phyloP scores from a whole-genome alignment of 2,329 filamentous ascomycete species.

The Lecanicillium sp. region DNA sequence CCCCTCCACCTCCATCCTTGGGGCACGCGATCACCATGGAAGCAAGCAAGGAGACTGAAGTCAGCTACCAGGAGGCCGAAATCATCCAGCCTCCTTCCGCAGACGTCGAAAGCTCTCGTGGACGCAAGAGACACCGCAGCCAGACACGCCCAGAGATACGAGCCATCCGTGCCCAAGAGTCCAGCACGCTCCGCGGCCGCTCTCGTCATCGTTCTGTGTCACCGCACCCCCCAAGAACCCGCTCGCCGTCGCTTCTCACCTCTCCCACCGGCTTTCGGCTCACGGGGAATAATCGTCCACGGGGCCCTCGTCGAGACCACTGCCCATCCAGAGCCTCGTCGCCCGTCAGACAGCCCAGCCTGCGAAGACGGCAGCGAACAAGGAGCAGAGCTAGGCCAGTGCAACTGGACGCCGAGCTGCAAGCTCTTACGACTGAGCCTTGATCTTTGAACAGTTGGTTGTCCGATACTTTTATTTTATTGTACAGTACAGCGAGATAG shows the following conservation, averaged over 20 bases:
- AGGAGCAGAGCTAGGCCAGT: constrained; percentile 29
- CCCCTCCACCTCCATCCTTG: too few relatives aligned
- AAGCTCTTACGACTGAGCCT: too few relatives aligned
- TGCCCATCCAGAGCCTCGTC: constrained; percentile 31
- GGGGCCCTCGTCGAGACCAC: constrained; percentile 34
- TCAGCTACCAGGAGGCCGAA: constrained; percentile 3
- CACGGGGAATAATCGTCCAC: constrained; percentile 28
- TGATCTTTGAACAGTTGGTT: too few relatives aligned
- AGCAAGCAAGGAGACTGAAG: constrained; percentile 2
- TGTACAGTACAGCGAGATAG: too few relatives aligned
- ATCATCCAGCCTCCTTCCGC: not conserved
- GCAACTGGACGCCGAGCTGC: constrained; percentile 3
- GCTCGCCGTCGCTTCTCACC: constrained; percentile 25
- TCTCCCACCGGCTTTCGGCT: constrained; percentile 34
- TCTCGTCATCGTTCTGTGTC: constrained; percentile 31
- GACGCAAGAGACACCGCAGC: constrained; percentile 32
- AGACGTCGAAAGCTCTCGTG: constrained; percentile 17
- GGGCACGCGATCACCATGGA: not conserved
- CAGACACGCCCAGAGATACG: constrained; percentile 23
- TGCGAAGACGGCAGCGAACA: constrained; percentile 28
- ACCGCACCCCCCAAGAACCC: constrained; percentile 18
- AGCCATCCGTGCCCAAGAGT: constrained; percentile 27
- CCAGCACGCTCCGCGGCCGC: constrained; percentile 33
- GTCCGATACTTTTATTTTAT: too few relatives aligned
- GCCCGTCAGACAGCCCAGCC: constrained; percentile 21